These are phyloP conservation scores for Russula lepida DNA, from an alignment of 768 basidiomycete species.

Conservation along the genomic window DNA sequence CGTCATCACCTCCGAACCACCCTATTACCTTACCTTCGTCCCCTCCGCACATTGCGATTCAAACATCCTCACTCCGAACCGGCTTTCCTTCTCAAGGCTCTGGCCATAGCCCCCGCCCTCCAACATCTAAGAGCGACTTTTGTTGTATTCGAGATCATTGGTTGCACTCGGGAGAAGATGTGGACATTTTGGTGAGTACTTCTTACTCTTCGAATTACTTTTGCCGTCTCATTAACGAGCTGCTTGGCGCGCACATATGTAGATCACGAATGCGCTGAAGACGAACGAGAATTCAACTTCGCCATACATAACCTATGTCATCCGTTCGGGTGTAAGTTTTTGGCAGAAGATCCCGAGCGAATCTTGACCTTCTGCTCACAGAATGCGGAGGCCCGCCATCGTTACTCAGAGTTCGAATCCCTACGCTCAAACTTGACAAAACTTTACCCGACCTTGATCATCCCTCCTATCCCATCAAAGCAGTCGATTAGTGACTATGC, in stretches of 20 bases:
- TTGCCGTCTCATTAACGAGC: neutral
- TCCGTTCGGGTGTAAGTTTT: conserved; percentile 68
- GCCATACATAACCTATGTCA: conserved; percentile 92
- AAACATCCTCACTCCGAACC: conserved; percentile 30
- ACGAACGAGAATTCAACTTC: conserved; percentile 81
- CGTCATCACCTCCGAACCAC: conserved; percentile 43
- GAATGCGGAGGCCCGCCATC: conserved; percentile 75
- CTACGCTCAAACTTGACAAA: conserved; percentile 74
- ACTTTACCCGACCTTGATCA: conserved; percentile 91
- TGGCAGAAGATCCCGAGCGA: neutral
- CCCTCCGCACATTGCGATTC: conserved; percentile 10
- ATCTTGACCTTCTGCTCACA: conserved; percentile 28
- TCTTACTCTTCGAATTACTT: neutral
- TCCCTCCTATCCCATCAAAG: conserved; percentile 97
- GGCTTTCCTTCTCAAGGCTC: conserved; percentile 49
- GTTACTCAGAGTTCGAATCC: conserved; percentile 98
- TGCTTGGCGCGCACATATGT: conserved; percentile 1
- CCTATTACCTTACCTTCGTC: conserved; percentile 40
- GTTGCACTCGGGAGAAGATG: conserved; percentile 74
- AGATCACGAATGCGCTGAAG: conserved; percentile 97
- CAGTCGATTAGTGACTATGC: conserved; percentile 95
- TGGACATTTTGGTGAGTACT: conserved; percentile 62
- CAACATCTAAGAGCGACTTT: conserved; percentile 64
- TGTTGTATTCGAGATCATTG: conserved; percentile 70
- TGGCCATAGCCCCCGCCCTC: conserved; percentile 39